Evolutionary conservation across 2,329 filamentous ascomycete species (phyloP).

Genomic region (Phialophora verrucosa): DNA sequence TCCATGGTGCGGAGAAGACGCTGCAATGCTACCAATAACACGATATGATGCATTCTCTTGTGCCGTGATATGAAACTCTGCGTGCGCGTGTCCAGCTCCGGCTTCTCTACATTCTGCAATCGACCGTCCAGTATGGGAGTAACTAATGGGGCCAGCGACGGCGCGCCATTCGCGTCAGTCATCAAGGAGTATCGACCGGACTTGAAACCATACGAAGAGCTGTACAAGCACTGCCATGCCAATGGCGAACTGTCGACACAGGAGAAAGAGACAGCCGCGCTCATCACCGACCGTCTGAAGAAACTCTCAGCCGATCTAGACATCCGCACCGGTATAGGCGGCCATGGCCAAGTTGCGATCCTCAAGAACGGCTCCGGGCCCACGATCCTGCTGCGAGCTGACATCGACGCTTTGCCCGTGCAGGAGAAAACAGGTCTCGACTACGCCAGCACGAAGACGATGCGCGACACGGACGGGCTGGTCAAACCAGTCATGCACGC

Average conservation of each 20-base stretch:
- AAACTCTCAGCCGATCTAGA: conserved; percentile 41
- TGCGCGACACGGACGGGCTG: conserved; percentile 55
- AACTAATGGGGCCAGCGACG: background rate
- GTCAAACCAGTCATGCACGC: conserved; percentile 65
- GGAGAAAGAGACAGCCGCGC: conserved; percentile 60
- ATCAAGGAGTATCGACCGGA: conserved; percentile 49
- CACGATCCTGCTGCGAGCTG: conserved; percentile 55
- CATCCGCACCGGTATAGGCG: conserved; percentile 53
- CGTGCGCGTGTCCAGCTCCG: background rate
- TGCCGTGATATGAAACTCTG: background rate
- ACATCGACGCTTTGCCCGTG: conserved; percentile 59
- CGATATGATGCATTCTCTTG: conserved; percentile 8
- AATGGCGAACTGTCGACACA: conserved; percentile 65
- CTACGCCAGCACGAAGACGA: conserved; percentile 55
- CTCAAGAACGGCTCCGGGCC: conserved; percentile 51
- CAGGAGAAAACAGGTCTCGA: conserved; percentile 55
- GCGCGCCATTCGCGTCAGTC: conserved; percentile 35
- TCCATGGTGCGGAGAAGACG: conserved; percentile 12
- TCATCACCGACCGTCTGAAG: conserved; percentile 52
- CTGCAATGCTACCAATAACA: background rate
- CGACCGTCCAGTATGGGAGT: conserved; percentile 1
- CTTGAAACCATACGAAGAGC: conserved; percentile 55
- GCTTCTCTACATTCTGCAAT: background rate
- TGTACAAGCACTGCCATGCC: conserved; percentile 65
- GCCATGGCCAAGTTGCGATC: conserved; percentile 53